phyloP scores from a whole-genome alignment of 371 early-diverging fungal genomes.

The Mucor lusitanicus region DNA sequence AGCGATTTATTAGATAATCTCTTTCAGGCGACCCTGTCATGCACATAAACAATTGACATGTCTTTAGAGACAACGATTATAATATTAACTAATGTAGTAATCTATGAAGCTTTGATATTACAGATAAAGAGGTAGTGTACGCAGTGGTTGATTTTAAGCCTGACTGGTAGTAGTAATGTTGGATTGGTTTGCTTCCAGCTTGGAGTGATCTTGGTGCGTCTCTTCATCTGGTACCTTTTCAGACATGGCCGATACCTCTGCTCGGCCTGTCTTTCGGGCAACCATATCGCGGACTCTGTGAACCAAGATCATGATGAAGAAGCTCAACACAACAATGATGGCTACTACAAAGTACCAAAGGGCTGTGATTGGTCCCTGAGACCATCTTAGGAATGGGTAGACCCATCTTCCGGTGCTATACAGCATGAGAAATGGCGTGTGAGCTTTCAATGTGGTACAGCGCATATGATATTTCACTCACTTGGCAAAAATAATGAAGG shows the following conservation, averaged over 20 bases:
- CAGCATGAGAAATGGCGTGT: neutral
- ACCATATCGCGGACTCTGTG: slow-evolving; percentile 45
- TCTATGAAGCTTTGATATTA: neutral
- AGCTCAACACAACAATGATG: slow-evolving; percentile 35
- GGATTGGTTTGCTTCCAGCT: neutral
- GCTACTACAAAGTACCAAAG: slow-evolving; percentile 47
- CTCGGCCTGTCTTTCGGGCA: slow-evolving; percentile 20
- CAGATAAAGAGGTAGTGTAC: neutral
- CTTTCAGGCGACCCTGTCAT: neutral
- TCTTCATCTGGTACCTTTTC: neutral
- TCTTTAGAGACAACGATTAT: too few relatives aligned
- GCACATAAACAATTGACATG: neutral
- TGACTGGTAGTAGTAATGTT: neutral
- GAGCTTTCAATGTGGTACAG: neutral
- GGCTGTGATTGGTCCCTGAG: slow-evolving; percentile 41
- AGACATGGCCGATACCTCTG: neutral
- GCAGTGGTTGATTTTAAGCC: neutral
- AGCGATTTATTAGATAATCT: neutral
- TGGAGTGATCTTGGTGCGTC: neutral
- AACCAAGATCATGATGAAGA: slow-evolving; percentile 38
- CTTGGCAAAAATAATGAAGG: slow-evolving; percentile 48
- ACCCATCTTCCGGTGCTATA: slow-evolving; percentile 45
- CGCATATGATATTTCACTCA: slow-evolving; percentile 17
- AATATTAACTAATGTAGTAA: neutral
- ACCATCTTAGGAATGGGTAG: slow-evolving; percentile 58